Evolutionary conservation across 2,329 filamentous ascomycete species (phyloP).

Genomic region (Fusarium solani-melongenae): DNA sequence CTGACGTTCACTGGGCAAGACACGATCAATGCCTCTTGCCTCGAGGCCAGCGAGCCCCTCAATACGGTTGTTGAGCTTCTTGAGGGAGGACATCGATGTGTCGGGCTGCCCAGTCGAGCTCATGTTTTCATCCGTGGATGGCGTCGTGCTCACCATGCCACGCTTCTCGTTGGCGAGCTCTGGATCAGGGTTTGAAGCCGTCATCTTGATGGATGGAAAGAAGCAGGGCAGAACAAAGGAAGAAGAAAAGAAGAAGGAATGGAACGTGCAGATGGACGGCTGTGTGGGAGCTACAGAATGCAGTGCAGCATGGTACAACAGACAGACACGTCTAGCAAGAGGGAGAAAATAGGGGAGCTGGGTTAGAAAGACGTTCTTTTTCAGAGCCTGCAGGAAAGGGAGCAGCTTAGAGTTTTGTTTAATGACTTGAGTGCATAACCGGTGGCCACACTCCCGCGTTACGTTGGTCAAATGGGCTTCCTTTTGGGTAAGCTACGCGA

Average conservation of each 20-base stretch:
- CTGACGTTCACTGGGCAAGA: conserved; percentile 51
- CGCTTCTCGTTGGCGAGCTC: conserved; percentile 32
- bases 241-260: not conserved
- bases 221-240: conserved; percentile 1
- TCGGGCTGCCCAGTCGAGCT: conserved; percentile 3
- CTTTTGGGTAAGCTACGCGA: not conserved
- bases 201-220: conserved; percentile 8
- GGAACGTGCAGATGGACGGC: not conserved
- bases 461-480: not conserved
- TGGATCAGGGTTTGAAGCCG: conserved; percentile 5
- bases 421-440: not conserved
- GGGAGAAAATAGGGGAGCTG: not conserved
- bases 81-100: conserved; percentile 11
- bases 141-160: conserved; percentile 15
- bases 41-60: conserved; percentile 51
- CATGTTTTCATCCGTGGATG: conserved; percentile 9
- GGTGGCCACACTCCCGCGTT: not conserved
- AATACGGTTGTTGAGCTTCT: conserved; percentile 32
- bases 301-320: conserved; percentile 9
- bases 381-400: not conserved
- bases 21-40: conserved; percentile 53
- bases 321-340: not conserved
- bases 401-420: conserved; percentile 28
- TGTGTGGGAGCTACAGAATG: conserved; percentile 13
- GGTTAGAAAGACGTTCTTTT: not conserved